A percentile compares a stretch with the other conserved stretches of the same genome.
phyloP scores from a whole-genome alignment of 306 rosid species.

The Cucumis hystrix region DNA sequence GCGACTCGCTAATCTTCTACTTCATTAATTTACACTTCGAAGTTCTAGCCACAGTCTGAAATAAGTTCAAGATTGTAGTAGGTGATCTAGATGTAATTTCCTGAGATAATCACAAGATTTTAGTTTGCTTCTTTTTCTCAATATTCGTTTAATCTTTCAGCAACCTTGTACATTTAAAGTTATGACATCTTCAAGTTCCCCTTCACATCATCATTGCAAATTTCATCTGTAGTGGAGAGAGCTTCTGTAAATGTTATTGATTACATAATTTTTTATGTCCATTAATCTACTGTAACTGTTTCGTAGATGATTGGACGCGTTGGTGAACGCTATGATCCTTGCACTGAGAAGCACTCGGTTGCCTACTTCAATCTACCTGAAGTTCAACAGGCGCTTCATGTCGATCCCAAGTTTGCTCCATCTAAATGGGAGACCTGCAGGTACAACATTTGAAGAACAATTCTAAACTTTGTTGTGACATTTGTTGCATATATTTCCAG shows the following conservation, averaged over 20 bases:
- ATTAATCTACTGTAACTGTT: not conserved
- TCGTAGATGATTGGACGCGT: slow-evolving; percentile 39
- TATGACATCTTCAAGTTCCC: not conserved
- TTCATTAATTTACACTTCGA: not conserved
- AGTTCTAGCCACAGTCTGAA: not conserved
- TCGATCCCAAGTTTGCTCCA: slow-evolving; percentile 44
- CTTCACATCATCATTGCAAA: not conserved
- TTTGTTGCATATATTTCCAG: not conserved
- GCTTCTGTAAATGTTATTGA: not conserved
- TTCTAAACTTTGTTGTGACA: slow-evolving; percentile 1
- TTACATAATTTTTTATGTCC: not conserved
- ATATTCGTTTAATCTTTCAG: not conserved
- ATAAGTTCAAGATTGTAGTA: not conserved
- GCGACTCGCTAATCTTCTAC: not conserved
- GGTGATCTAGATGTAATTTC: not conserved
- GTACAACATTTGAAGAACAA: slow-evolving; percentile 20
- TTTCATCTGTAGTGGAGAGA: not conserved
- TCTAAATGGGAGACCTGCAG: slow-evolving; percentile 72
- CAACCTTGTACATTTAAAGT: not conserved
- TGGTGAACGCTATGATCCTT: slow-evolving; percentile 64
- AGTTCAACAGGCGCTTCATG: slow-evolving; percentile 67
- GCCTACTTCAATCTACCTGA: slow-evolving; percentile 66
- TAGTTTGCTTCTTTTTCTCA: not conserved
- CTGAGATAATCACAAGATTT: not conserved
- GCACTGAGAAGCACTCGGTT: slow-evolving; percentile 54